These are phyloP conservation scores for Obba rivulosa DNA, from an alignment of 768 basidiomycete species.

Conservation along the genomic window DNA sequence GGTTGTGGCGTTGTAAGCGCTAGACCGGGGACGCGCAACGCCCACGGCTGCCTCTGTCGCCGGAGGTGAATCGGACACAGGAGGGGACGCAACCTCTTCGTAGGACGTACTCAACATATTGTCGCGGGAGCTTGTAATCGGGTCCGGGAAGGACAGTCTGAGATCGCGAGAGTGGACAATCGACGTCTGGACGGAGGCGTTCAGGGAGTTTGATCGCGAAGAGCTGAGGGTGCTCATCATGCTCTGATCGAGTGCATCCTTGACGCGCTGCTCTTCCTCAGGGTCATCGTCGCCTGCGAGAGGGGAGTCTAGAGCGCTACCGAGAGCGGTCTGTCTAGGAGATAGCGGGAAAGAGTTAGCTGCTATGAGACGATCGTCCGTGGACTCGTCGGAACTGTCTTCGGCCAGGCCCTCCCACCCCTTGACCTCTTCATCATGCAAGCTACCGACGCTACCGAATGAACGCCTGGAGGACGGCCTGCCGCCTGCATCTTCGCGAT, in stretches of 20 bases:
- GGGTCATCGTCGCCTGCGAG: slow-evolving; percentile 31
- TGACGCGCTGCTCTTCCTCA: slow-evolving; percentile 63
- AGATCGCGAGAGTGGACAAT: slow-evolving; percentile 66
- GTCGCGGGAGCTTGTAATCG: slow-evolving; percentile 65
- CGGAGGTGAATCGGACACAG: slow-evolving; percentile 20
- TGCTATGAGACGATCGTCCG: slow-evolving; percentile 19
- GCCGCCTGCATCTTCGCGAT: slow-evolving; percentile 49
- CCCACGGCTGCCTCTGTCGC: slow-evolving; percentile 12
- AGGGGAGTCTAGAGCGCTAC: background rate
- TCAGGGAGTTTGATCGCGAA: slow-evolving; percentile 61
- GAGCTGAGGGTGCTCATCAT: slow-evolving; percentile 74
- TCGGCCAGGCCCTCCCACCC: slow-evolving; percentile 77
- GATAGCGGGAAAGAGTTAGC: slow-evolving; percentile 5
- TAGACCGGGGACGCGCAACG: slow-evolving; percentile 9
- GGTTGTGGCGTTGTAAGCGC: slow-evolving; percentile 20
- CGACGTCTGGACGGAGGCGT: slow-evolving; percentile 35
- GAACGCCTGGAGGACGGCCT: slow-evolving; percentile 62
- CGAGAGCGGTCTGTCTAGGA: background rate
- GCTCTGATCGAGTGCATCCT: slow-evolving; percentile 76
- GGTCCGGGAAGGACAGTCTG: slow-evolving; percentile 79
- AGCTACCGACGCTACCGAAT: slow-evolving; percentile 65
- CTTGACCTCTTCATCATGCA: slow-evolving; percentile 62
- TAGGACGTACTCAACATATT: slow-evolving; percentile 53
- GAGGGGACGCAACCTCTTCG: slow-evolving; percentile 41
- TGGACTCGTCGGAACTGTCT: slow-evolving; percentile 47